Evolutionary conservation across 2,329 filamentous ascomycete species (phyloP), one percentile per base, ranked within the genome.

Genomic region (Trichophyton schoenleinii): DNA sequence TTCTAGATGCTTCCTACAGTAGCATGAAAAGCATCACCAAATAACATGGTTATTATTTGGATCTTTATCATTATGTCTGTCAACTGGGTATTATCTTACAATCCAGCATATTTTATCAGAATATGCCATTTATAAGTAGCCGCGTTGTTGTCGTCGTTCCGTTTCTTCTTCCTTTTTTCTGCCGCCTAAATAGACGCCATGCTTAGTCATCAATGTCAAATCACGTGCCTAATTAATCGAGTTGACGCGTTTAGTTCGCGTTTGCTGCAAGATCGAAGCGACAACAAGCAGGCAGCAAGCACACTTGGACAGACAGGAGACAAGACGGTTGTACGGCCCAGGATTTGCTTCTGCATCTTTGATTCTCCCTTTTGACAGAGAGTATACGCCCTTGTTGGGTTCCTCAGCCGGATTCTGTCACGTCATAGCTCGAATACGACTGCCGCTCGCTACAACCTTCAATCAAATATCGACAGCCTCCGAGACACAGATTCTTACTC

Each of bases 211-310:
- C 4, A 44, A 7, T 0, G 15, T 44, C 6, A 44, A 5, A 18
- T 44, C 41, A 44, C 41, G 44, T 25, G 44, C 9, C 13, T 52
- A 55, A 55, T 55, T 55, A 18, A 55, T 18, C 28, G 28, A 18
- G 28, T 34, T 20, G 28, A 55, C 52, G 52, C 52, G 52, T 55
- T n/a, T 7, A 55, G 52, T 55, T 55, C 52, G 52, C 52, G 52
- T 55, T 55, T 55, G 15, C 2, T 25, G 7, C 28, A 20, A 13
- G 5, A 3, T 55, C 18, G 15, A 53, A 53, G 15, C 18, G n/a
- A 53, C 28, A 55, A 34, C 20, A n/a, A 36, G 22, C 49, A 53
- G n/a, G 28, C 49, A 53, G 49, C 15, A 15, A 55, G 6, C 52
- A n/a, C 25, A 34, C 31, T 55, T 20, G 13, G 52, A 18, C 18